Evolutionary conservation across 495 filamentous ascomycete species (phyloP).

Genomic region (Talaromyces liani): DNA sequence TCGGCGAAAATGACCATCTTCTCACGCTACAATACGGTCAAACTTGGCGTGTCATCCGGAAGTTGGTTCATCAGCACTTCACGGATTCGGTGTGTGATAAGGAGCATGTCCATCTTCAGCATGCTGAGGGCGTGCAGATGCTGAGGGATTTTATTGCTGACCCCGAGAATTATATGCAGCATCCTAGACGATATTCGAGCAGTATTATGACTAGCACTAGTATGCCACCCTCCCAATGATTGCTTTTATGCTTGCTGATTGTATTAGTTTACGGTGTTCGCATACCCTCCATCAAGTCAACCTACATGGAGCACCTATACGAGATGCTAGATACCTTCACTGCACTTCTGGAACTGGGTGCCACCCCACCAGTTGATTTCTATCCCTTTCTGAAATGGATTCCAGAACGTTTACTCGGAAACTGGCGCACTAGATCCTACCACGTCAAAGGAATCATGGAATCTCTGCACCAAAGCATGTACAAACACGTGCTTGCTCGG

Average conservation of each 20-base stretch:
- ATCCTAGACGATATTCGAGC: constrained; percentile 39
- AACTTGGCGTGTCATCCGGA: constrained; percentile 25
- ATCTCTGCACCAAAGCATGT: constrained; percentile 23
- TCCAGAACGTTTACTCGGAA: constrained; percentile 29
- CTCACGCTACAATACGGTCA: constrained; percentile 28
- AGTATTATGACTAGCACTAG: constrained; percentile 30
- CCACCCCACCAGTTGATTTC: constrained; percentile 41
- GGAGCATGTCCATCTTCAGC: constrained; percentile 11
- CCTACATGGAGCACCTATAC: constrained; percentile 28
- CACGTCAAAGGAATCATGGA: constrained; percentile 19
- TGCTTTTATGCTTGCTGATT: neutral
- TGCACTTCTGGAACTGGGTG: constrained; percentile 33
- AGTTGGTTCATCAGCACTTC: constrained; percentile 31
- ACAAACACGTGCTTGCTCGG: constrained; percentile 13
- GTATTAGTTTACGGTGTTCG: constrained; percentile 27
- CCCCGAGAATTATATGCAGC: constrained; percentile 35
- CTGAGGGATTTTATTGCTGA: constrained; percentile 24
- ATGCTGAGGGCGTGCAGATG: constrained; percentile 20
- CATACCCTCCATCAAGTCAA: constrained; percentile 15
- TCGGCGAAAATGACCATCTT: constrained; percentile 21
- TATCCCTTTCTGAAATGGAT: constrained; percentile 32
- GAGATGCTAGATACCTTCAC: constrained; percentile 34
- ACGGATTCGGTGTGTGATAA: constrained; percentile 23
- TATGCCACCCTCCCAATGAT: constrained; percentile 5
- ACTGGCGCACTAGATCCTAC: constrained; percentile 27